Base-by-base conservation (phyloP, 768 basidiomycete genomes). In the Phylloporus sp. region DNA sequence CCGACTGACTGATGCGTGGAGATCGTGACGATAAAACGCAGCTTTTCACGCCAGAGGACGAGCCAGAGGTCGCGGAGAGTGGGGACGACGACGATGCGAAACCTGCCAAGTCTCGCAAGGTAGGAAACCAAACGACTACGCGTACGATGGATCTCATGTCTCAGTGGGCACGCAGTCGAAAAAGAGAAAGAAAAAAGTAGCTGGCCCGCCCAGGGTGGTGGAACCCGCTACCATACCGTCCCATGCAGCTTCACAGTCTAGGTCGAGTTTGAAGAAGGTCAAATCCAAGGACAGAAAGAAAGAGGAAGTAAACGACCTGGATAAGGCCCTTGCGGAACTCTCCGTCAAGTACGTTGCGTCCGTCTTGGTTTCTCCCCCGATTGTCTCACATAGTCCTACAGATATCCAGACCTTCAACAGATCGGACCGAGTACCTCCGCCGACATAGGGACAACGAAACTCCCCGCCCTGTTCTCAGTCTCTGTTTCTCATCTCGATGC, bases 241-340 rank as follows among this genome's bases (percentile, higher is more conserved):
- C 15, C 56, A 34, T 14, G 26, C 35, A 17, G 5, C 37, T 18
- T 38, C 66, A 3, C 67, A 66, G 31, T 27, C 52, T 57, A 83
- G 58, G 77, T 75, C 81, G 5, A 66, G 73, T 3, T 41, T 62
- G 20, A 84, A 84, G 65, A 81, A 82, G 59, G 79, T 76, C 1
- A 80, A 80, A 53, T 75, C 71, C 5, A 87, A 84, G 61, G 80
- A 76, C 44, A 82, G 80, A 65, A 69, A 63, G 26, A 84, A 80
- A 41, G 77, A 76, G 0, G 80, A 76, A 13, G 65, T 73, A 44
- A 86, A 93, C 56, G 91, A 97, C 52, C 69, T 98, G 22, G 92
- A 96, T 56, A 73, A 79, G 44, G 92, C 84, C 0, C 71, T 97
- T 9, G 86, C 83, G 2, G 91, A 96, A 57, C 73, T 97, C n/a